Conservation (phyloP, 1,284 basidiomycete species). For the Tranzscheliella williamsii region DNA sequence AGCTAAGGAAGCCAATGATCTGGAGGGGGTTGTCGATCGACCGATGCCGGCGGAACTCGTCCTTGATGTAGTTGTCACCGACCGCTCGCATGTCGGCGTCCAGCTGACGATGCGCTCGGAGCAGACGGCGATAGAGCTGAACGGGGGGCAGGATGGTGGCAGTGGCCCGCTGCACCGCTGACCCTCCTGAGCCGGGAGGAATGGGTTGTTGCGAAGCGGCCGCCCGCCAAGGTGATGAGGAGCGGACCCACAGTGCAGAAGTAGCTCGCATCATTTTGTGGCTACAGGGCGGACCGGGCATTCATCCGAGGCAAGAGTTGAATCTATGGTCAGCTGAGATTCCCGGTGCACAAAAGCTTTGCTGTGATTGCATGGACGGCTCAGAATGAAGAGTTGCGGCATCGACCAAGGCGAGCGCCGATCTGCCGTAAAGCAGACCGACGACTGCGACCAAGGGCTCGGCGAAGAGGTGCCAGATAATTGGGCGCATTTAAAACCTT, state of each 20-base stretch:
- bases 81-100: constrained; percentile 58
- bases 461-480: constrained; percentile 49
- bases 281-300: too few relatives aligned
- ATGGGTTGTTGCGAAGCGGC: constrained; percentile 30
- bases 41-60: constrained; percentile 56
- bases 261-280: constrained; percentile 26
- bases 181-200: constrained; percentile 18
- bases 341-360: too few relatives aligned
- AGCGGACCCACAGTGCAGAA: constrained; percentile 4
- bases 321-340: too few relatives aligned
- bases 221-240: constrained; percentile 14
- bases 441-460: constrained; percentile 31
- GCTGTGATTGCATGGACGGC: too few relatives aligned
- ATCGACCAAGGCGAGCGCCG: constrained; percentile 33
- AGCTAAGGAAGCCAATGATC: constrained; percentile 57
- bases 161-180: constrained; percentile 25
- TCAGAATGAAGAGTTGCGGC: constrained; percentile 45
- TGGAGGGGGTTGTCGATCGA: constrained; percentile 57
- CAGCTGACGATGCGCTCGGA: constrained; percentile 52
- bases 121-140: constrained; percentile 54
- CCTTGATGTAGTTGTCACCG: constrained; percentile 60
- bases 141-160: constrained; percentile 53
- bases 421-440: neutral
- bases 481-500: constrained; percentile 47
- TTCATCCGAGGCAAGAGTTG: too few relatives aligned